A percentile compares a stretch with the other conserved stretches of the same genome.
Conservation (phyloP, 495 filamentous ascomycete genomes). For the Parachaetomium inaequale region DNA sequence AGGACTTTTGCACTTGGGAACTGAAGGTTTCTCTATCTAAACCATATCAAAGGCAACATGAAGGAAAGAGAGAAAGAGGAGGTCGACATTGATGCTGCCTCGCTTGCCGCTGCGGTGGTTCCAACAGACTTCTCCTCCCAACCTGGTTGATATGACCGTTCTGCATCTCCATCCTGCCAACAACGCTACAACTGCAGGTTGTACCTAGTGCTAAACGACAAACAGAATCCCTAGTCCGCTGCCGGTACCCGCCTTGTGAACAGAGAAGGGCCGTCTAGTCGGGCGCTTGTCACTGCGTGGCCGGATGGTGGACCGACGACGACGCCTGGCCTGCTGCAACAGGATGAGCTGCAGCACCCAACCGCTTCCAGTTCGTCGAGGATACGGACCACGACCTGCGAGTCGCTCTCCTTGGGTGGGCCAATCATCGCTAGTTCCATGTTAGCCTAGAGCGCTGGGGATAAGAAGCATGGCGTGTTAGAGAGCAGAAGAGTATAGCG, state of each 20-base stretch:
- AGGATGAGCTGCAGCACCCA: not conserved
- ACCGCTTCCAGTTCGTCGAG: not conserved
- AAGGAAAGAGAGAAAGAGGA: too few relatives aligned
- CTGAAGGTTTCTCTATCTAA: too few relatives aligned
- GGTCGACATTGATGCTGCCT: not conserved
- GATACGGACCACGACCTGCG: not conserved
- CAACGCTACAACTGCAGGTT: not conserved
- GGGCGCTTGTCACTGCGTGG: not conserved
- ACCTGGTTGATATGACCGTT: not conserved
- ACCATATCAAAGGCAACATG: too few relatives aligned
- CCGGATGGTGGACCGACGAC: not conserved
- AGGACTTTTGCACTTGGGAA: too few relatives aligned
- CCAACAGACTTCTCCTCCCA: not conserved
- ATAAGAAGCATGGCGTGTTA: not conserved
- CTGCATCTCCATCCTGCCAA: not conserved
- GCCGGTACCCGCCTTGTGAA: not conserved
- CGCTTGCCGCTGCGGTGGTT: not conserved
- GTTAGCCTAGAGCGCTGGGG: not conserved
- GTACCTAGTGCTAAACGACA: not conserved
- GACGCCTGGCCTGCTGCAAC: not conserved
- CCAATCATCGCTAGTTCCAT: not conserved
- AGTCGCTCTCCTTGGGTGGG: not conserved
- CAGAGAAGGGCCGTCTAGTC: not conserved
- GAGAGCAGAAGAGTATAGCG: not conserved
- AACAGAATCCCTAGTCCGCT: not conserved